These are phyloP conservation scores for Botrytis elliptica DNA, from an alignment of 2,329 filamentous ascomycete genomes.

Conservation along the genomic window DNA sequence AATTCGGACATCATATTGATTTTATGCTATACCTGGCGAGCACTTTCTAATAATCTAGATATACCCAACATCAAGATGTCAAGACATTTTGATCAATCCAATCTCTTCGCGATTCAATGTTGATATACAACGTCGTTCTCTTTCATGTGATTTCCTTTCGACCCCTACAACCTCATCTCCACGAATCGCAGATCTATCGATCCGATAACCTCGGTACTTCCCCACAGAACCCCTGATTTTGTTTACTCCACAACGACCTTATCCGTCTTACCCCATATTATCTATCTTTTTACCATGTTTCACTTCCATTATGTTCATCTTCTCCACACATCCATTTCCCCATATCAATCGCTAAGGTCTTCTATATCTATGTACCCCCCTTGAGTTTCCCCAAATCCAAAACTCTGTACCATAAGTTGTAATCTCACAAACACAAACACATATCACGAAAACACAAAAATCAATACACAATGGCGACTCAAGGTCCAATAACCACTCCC, in stretches of 20 bases:
- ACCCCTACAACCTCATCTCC: not conserved
- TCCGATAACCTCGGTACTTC: constrained; percentile 13
- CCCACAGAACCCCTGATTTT: not conserved
- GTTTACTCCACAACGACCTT: constrained; percentile 2
- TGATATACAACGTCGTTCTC: too few relatives aligned
- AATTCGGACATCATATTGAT: not conserved
- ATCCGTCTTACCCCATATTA: constrained; percentile 11
- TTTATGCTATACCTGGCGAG: not conserved
- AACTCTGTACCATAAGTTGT: not conserved
- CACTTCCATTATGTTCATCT: not conserved
- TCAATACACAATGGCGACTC: constrained; percentile 9
- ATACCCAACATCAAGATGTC: not conserved
- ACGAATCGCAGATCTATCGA: constrained; percentile 4
- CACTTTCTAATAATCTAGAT: not conserved
- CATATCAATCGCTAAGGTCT: not conserved
- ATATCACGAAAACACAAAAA: not conserved
- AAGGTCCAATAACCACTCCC: constrained; percentile 63
- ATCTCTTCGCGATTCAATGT: not conserved
- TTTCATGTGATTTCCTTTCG: not conserved
- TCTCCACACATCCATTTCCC: not conserved
- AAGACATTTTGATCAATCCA: not conserved
- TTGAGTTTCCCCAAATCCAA: not conserved
- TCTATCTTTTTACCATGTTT: not conserved
- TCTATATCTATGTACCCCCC: not conserved
- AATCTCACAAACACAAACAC: not conserved